Conservation (phyloP, 495 filamentous ascomycete genomes). For the Penicillium tannophilum region DNA sequence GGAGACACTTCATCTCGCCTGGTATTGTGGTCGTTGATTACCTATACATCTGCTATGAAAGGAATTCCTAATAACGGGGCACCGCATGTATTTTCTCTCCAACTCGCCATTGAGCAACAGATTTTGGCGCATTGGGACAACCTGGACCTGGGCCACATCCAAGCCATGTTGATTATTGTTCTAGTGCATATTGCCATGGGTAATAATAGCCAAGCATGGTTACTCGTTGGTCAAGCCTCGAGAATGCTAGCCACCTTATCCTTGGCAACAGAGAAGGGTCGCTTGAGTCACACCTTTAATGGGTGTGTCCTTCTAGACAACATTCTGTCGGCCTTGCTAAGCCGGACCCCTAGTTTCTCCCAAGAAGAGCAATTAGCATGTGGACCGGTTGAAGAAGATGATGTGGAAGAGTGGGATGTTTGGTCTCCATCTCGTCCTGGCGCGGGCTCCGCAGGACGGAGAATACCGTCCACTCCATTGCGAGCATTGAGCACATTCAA, state of each 20-base stretch:
- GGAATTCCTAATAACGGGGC: background rate
- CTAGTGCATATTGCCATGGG: constrained; percentile 51
- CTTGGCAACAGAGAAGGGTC: constrained; percentile 5
- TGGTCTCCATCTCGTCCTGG: constrained; percentile 17
- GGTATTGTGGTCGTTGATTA: constrained; percentile 26
- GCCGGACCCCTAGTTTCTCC: constrained; percentile 15
- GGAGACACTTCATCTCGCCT: constrained; percentile 25
- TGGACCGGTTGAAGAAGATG: constrained; percentile 19
- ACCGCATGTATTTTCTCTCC: constrained; percentile 6
- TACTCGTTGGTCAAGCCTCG: constrained; percentile 53
- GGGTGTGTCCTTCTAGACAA: constrained; percentile 28
- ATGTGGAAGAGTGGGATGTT: constrained; percentile 29
- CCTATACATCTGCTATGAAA: constrained; percentile 16
- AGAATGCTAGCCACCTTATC: constrained; percentile 42
- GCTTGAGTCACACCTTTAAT: constrained; percentile 25
- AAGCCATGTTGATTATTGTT: constrained; percentile 56
- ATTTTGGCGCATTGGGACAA: constrained; percentile 24
- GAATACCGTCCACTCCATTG: constrained; percentile 11
- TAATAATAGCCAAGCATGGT: constrained; percentile 47
- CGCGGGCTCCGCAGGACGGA: background rate
- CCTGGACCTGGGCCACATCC: constrained; percentile 52
- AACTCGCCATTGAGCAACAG: constrained; percentile 17
- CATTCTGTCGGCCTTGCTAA: constrained; percentile 19
- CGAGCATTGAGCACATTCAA: constrained; percentile 27
- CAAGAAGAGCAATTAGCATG: constrained; percentile 11